Conservation (phyloP, 306 rosid genomes). For the Trifolium pratense region DNA sequence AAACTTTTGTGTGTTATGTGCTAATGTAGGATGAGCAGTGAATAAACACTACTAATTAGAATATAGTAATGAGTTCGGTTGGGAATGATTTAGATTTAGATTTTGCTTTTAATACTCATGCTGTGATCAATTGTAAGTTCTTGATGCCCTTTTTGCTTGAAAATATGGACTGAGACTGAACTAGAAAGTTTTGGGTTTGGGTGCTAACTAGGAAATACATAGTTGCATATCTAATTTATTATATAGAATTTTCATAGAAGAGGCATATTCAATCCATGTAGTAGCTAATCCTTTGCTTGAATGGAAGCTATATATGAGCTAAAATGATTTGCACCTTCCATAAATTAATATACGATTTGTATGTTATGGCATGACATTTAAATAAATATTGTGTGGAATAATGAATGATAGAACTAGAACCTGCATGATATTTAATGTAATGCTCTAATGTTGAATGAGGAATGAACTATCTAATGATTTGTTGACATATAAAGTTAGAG, state of each 20-base stretch:
- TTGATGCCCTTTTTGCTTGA: not conserved
- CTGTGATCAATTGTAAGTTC: not conserved
- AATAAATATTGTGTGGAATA: not conserved
- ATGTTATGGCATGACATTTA: conserved; percentile 8
- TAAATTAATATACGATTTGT: not conserved
- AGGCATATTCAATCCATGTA: not conserved
- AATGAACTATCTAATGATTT: not conserved
- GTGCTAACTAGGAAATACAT: not conserved
- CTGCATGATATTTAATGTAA: not conserved
- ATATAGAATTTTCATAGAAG: not conserved
- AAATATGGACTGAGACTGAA: not conserved
- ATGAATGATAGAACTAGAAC: not conserved
- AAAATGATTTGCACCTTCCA: not conserved
- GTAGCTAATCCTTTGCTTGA: not conserved
- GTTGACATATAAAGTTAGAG: not conserved
- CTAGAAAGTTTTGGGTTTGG: not conserved
- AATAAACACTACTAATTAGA: not conserved
- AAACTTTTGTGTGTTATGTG: not conserved
- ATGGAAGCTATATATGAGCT: not conserved
- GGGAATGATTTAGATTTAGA: not conserved
- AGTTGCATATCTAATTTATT: not conserved
- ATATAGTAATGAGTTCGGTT: not conserved
- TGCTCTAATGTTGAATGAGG: not conserved
- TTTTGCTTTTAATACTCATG: not conserved
- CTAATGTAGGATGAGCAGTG: not conserved